Evolutionary conservation across 2,329 filamentous ascomycete species (phyloP).

Genomic region (Pseudopithomyces chartarum): DNA sequence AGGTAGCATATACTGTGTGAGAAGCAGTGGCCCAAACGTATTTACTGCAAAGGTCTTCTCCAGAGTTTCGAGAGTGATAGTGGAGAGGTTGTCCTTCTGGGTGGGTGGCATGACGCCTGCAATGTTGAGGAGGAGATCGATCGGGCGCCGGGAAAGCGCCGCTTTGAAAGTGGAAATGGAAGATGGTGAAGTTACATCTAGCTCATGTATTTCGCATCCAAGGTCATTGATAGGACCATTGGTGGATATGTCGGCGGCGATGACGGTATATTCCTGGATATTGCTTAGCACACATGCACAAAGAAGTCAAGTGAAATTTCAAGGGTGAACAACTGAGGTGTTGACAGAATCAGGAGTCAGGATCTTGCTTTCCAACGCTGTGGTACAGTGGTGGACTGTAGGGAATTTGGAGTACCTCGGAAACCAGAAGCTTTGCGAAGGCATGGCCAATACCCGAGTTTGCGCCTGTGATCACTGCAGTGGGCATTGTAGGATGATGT

Average conservation of each 20-base stretch:
- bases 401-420: conserved; percentile 22
- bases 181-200: conserved; percentile 42
- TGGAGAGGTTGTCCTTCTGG: conserved; percentile 41
- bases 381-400: not conserved
- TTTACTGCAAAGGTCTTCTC: conserved; percentile 50
- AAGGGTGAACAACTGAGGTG: too few relatives aligned
- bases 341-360: too few relatives aligned
- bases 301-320: too few relatives aligned
- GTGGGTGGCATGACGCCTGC: conserved; percentile 43
- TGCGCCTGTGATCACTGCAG: conserved; percentile 48
- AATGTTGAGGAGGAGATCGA: conserved; percentile 48
- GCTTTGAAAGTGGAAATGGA: conserved; percentile 43
- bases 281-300: not conserved
- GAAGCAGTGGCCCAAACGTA: conserved; percentile 51
- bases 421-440: conserved; percentile 36
- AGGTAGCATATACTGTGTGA: conserved; percentile 52
- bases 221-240: conserved; percentile 38
- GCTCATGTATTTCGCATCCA: conserved; percentile 33
- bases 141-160: conserved; percentile 31
- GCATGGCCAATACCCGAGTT: conserved; percentile 50
- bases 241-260: conserved; percentile 36
- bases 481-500: conserved; percentile 38
- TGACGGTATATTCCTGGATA: conserved; percentile 36
- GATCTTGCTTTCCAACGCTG: too few relatives aligned
- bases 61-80: conserved; percentile 35